Base-by-base conservation (phyloP, 306 rosid species). In the Lathyrus tuberosus region DNA sequence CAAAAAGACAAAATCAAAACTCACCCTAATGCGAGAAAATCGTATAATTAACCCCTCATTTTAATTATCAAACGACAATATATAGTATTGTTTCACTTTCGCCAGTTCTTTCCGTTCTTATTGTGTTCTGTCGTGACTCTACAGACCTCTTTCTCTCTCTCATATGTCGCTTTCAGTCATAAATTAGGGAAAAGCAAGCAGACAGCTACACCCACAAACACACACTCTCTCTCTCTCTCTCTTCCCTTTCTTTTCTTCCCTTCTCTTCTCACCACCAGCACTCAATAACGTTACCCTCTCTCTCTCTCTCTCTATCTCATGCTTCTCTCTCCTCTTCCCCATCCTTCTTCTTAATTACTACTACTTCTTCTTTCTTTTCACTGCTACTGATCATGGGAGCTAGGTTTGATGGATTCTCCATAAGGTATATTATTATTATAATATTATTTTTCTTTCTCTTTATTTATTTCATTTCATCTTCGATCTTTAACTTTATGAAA, bases 131-230 rank as follows among this genome's bases (percentile, higher is more conserved):
- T 74, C 54, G 72, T 69, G 79, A 83, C 86, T 84, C 81, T 78
- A 70, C 69, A 72, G 75, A 80, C 77, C 73, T 72, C 33, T 51
- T 30, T 80, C 87, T 70, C 88, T 78, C 85, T 80, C 93, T 92
- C 88, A 87, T 81, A 83, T 71, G 95, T 90, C 97, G 68, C 82
- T 90, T 77, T 93, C 97, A 75, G 78, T 93, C 90, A 88, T 93
- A 93, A 93, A 93, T 87, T 81, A 80, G 76, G 83, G 81, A 79
- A 85, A 84, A 73, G 85, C 84, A 85, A 84, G 76, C 82, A 80
- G 80, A 83, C 69, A 66, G 78, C 79, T 56, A 72, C 82, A 44
- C 63, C 48, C 47, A 65, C 52, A 31, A 47, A 8, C 65, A 18
- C 72, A 15, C 75, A 11, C 79, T 13, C 67, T 11, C 42, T 6